Evolutionary conservation across 2,329 filamentous ascomycete species (phyloP).

Genomic region (Hymenoscyphus linearis): DNA sequence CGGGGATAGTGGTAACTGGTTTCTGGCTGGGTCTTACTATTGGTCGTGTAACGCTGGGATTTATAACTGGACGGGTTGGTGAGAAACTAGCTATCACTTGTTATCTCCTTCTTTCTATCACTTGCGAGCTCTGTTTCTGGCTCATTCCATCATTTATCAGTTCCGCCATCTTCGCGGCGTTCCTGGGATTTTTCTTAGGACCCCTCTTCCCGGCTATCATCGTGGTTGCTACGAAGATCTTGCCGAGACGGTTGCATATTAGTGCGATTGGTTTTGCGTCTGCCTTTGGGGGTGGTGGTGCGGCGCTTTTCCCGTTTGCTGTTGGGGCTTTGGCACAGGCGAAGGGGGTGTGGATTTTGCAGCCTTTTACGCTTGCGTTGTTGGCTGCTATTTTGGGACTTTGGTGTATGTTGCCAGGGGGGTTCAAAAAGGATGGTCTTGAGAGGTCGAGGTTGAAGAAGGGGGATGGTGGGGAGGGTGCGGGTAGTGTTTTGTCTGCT

Average conservation of each 20-base stretch:
- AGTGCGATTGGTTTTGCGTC: conserved; percentile 74
- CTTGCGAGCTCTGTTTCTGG: conserved; percentile 71
- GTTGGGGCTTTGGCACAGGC: conserved; percentile 61
- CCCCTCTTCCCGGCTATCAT: conserved; percentile 74
- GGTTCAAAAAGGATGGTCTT: conserved; percentile 23
- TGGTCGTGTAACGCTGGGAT: conserved; percentile 68
- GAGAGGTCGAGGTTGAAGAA: conserved; percentile 10
- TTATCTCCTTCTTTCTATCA: conserved; percentile 62
- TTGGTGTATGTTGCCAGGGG: conserved; percentile 40
- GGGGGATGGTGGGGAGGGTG: conserved; percentile 10
- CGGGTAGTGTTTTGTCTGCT: background rate
- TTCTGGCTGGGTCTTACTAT: conserved; percentile 82
- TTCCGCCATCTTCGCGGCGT: conserved; percentile 63
- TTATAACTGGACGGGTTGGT: conserved; percentile 68
- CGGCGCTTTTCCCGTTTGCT: conserved; percentile 59
- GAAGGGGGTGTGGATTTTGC: conserved; percentile 51
- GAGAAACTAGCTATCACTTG: conserved; percentile 61
- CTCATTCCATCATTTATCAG: conserved; percentile 71
- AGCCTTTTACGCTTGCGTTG: conserved; percentile 49
- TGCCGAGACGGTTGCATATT: conserved; percentile 70
- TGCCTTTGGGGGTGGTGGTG: conserved; percentile 67
- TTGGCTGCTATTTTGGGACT: conserved; percentile 41
- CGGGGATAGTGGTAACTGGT: conserved; percentile 71
- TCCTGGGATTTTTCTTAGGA: conserved; percentile 76
- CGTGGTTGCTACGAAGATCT: conserved; percentile 66